A percentile compares a stretch with the other conserved stretches of the same genome.
These are phyloP conservation scores for Aspergillus fumigatus DNA, from an alignment of 2,329 filamentous ascomycete species.

Conservation along the genomic window DNA sequence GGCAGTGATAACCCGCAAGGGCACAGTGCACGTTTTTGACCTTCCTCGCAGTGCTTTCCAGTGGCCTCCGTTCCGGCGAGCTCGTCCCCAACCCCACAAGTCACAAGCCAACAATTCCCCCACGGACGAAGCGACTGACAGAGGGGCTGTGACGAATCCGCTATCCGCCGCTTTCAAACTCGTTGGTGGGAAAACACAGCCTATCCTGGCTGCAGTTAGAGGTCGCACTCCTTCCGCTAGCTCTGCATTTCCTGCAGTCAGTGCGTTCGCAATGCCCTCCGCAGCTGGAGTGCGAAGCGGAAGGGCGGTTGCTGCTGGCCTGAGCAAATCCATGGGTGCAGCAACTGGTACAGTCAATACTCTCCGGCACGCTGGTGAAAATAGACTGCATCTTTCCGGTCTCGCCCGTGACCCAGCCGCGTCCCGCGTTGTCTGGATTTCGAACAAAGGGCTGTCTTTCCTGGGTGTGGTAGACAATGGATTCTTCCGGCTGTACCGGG, in stretches of 20 bases:
- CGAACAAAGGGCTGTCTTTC: constrained; percentile 37
- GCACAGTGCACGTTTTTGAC: constrained; percentile 91
- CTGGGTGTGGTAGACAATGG: constrained; percentile 44
- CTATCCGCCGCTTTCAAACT: constrained; percentile 68
- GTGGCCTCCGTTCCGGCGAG: constrained; percentile 67
- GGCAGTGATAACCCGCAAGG: constrained; percentile 86
- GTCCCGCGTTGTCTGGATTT: constrained; percentile 45
- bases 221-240: constrained; percentile 47
- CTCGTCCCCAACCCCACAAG: constrained; percentile 40
- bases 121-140: constrained; percentile 47
- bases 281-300: constrained; percentile 44
- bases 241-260: constrained; percentile 40
- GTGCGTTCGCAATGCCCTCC: constrained; percentile 42
- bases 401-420: constrained; percentile 35
- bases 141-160: constrained; percentile 36
- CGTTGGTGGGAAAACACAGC: constrained; percentile 55
- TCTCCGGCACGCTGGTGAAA: constrained; percentile 46
- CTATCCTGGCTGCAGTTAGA: constrained; percentile 64
- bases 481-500: constrained; percentile 42
- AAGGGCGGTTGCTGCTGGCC: constrained; percentile 46
- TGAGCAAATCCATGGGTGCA: constrained; percentile 48
- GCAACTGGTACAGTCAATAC: constrained; percentile 46
- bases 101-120: constrained; percentile 40
- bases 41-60: constrained; percentile 76
- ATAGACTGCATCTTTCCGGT: constrained; percentile 43